Evolutionary conservation across 176 grass and related monocot genomes (phyloP).

Genomic region (Bothriochloa decipiens): DNA sequence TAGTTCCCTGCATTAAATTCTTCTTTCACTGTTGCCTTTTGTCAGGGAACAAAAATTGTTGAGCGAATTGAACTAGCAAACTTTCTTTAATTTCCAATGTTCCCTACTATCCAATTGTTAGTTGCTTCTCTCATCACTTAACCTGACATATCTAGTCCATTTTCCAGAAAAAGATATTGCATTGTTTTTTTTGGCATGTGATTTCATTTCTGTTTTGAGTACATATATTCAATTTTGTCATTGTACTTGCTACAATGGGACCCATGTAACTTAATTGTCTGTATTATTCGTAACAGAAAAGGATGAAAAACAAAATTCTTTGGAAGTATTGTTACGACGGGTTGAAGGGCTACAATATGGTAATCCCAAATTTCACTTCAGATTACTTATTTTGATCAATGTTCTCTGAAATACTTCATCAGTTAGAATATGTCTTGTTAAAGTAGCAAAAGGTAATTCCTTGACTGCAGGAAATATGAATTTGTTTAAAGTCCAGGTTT

Average conservation of each 20-base stretch:
- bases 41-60: not conserved
- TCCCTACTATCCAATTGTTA: slow-evolving; percentile 5
- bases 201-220: slow-evolving; percentile 11
- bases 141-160: not conserved
- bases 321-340: slow-evolving; percentile 33
- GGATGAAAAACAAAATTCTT: slow-evolving; percentile 44
- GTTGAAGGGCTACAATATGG: slow-evolving; percentile 47
- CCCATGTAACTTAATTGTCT: slow-evolving; percentile 20
- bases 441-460: slow-evolving; percentile 8
- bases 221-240: not conserved
- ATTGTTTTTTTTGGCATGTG: not conserved
- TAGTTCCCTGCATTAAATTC: not conserved
- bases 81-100: not conserved
- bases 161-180: not conserved
- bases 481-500: not conserved
- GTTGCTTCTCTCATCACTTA: slow-evolving; percentile 15
- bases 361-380: slow-evolving; percentile 20
- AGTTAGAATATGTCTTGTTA: not conserved
- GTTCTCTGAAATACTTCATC: slow-evolving; percentile 6
- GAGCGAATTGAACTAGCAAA: not conserved
- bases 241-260: not conserved
- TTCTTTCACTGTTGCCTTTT: not conserved
- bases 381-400: not conserved
- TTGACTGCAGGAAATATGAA: not conserved
- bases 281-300: slow-evolving; percentile 35